A percentile compares a stretch with the other conserved stretches of the same genome.
phyloP scores from a whole-genome alignment of 2,329 filamentous ascomycete species.

The Bretziella fagacearum region DNA sequence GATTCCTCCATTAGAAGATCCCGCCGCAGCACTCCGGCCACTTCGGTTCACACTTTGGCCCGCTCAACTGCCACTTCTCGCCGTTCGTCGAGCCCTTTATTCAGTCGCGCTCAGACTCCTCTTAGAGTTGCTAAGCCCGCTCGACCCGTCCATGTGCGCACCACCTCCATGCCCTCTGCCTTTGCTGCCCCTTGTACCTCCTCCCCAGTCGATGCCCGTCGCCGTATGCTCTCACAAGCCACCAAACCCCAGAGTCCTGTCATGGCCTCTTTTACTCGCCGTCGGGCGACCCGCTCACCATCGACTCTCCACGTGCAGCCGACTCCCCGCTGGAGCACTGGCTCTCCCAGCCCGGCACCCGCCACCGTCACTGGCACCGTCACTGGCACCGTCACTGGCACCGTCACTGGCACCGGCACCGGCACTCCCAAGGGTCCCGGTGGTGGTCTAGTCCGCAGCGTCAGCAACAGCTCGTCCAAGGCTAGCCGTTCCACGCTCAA shows the following conservation, averaged over 20 bases:
- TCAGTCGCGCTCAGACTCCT: conserved; percentile 27
- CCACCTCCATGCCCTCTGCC: conserved; percentile 33
- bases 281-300: conserved; percentile 37
- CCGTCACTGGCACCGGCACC: background rate
- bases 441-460: conserved; percentile 5
- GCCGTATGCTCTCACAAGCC: conserved; percentile 8
- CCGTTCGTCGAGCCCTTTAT: conserved; percentile 22
- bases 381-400: background rate
- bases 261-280: background rate
- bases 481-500: conserved; percentile 37
- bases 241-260: conserved; percentile 1
- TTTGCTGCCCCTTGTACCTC: conserved; percentile 18
- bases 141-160: conserved; percentile 31
- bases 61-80: conserved; percentile 21
- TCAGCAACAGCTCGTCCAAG: conserved; percentile 11
- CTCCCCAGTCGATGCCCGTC: conserved; percentile 2
- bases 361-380: conserved; percentile 20
- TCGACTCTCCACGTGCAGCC: conserved; percentile 28
- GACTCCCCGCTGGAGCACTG: conserved; percentile 38
- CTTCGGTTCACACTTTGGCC: background rate
- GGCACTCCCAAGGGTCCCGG: too few species aligned
- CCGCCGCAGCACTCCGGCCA: background rate
- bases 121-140: conserved; percentile 27
- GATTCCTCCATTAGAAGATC: background rate
- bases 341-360: conserved; percentile 29